Conservation (phyloP, 1,139 yeast genomes). For the Pneumocystis carinii region DNA sequence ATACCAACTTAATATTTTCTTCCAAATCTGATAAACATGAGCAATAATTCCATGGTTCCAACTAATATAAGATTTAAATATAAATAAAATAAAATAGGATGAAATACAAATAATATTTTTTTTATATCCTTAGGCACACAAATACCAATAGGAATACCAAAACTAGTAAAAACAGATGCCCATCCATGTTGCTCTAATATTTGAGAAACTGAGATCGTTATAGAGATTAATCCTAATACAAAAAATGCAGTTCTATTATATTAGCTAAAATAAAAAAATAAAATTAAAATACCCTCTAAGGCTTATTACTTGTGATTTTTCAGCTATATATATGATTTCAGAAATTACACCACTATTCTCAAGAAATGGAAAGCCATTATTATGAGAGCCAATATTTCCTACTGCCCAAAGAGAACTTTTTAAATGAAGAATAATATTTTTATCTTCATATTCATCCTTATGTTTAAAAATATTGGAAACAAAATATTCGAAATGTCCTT, state of each 20-base stretch:
- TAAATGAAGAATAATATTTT: conserved; percentile 29
- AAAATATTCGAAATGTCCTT: conserved; percentile 35
- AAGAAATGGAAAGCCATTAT: conserved; percentile 32
- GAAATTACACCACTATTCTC: conserved; percentile 46
- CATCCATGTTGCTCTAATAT: conserved; percentile 72
- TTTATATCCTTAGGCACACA: conserved; percentile 23
- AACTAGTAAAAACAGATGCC: conserved; percentile 44
- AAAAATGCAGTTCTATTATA: conserved; percentile 58
- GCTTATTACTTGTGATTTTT: conserved; percentile 43
- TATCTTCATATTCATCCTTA: conserved; percentile 19
- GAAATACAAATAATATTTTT: conserved; percentile 11
- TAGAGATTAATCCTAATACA: conserved; percentile 59
- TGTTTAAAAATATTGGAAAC: conserved; percentile 28
- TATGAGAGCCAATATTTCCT: conserved; percentile 56
- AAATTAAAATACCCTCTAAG: conserved; percentile 21
- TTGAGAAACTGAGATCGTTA: conserved; percentile 67
- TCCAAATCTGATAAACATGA: not conserved
- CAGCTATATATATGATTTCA: conserved; percentile 40
- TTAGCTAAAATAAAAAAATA: not conserved
- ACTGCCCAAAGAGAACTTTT: conserved; percentile 79
- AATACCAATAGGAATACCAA: conserved; percentile 38
- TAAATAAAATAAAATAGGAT: not conserved
- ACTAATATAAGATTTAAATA: not conserved
- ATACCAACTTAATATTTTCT: conserved; percentile 1
- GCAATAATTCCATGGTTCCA: conserved; percentile 1